These are phyloP conservation scores for Pseudozyma sp. DNA, from an alignment of 1,284 basidiomycete species.

Conservation along the genomic window DNA sequence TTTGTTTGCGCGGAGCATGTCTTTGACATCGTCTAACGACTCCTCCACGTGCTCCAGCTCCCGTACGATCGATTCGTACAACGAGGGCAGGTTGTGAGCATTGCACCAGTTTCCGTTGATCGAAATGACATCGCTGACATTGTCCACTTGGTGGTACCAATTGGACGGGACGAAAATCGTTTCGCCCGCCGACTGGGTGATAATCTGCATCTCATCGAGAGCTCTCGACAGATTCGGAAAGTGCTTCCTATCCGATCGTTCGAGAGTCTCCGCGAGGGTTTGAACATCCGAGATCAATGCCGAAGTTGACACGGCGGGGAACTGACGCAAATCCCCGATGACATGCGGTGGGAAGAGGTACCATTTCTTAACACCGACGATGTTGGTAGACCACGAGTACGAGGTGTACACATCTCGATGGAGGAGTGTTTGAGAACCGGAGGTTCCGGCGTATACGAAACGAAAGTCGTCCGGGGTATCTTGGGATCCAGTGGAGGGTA, in stretches of 20 bases:
- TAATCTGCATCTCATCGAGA: constrained; percentile 11
- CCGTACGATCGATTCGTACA: constrained; percentile 70
- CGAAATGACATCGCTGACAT: constrained; percentile 62
- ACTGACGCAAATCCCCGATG: constrained; percentile 62
- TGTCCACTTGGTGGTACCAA: constrained; percentile 67
- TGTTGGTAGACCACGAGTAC: constrained; percentile 74
- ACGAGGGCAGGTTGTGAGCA: constrained; percentile 70
- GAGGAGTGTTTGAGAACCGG: constrained; percentile 44
- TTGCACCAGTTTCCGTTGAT: constrained; percentile 71
- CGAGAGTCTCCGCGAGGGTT: neutral
- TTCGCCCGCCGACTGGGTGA: constrained; percentile 46
- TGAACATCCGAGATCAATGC: constrained; percentile 49
- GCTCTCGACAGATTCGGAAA: constrained; percentile 15
- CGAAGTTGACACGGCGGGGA: constrained; percentile 59
- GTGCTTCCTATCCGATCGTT: neutral
- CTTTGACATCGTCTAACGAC: constrained; percentile 71
- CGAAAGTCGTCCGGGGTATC: constrained; percentile 71
- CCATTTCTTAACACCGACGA: constrained; percentile 73
- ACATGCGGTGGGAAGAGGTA: constrained; percentile 72
- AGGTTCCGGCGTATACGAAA: constrained; percentile 62
- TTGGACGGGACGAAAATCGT: constrained; percentile 65
- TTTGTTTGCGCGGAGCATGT: constrained; percentile 64
- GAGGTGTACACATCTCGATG: constrained; percentile 70
- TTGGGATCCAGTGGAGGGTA: constrained; percentile 3
- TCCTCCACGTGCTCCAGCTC: constrained; percentile 70